phyloP scores from a whole-genome alignment of 1,139 yeast species.

The Debaryomyces udenii region DNA sequence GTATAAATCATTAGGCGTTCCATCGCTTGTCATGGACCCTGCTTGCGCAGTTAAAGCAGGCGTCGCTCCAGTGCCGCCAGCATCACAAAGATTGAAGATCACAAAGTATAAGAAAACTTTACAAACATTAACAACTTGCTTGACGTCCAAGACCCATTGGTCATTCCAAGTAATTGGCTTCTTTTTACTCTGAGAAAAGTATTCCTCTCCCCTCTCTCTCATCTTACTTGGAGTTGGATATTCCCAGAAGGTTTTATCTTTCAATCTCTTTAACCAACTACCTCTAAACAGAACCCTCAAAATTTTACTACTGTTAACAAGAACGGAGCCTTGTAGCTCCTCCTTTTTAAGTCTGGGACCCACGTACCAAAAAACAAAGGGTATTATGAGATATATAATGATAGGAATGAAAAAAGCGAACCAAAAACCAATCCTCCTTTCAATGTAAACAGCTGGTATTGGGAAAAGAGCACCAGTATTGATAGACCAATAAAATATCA shows the following conservation, averaged over 20 bases:
- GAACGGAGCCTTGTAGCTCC: conserved; percentile 51
- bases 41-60: conserved; percentile 65
- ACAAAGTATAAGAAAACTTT: conserved; percentile 65
- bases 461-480: conserved; percentile 81
- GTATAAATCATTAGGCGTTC: conserved; percentile 73
- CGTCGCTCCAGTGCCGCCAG: conserved; percentile 58
- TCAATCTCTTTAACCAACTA: conserved; percentile 43
- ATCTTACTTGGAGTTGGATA: conserved; percentile 57
- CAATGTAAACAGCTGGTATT: conserved; percentile 75
- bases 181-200: conserved; percentile 29
- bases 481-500: conserved; percentile 78
- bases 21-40: conserved; percentile 64
- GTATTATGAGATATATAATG: conserved; percentile 50
- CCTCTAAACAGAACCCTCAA: conserved; percentile 40
- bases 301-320: conserved; percentile 47
- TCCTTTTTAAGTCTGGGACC: conserved; percentile 40
- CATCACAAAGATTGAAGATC: conserved; percentile 62
- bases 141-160: conserved; percentile 65
- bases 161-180: conserved; percentile 49
- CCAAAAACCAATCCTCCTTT: conserved; percentile 75
- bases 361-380: conserved; percentile 45
- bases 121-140: conserved; percentile 61
- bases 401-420: conserved; percentile 68
- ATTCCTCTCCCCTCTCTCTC: conserved; percentile 43
- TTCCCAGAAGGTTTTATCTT: conserved; percentile 50